phyloP scores from a whole-genome alignment of 805 yeast genomes.

The Teunomyces kruisii region DNA sequence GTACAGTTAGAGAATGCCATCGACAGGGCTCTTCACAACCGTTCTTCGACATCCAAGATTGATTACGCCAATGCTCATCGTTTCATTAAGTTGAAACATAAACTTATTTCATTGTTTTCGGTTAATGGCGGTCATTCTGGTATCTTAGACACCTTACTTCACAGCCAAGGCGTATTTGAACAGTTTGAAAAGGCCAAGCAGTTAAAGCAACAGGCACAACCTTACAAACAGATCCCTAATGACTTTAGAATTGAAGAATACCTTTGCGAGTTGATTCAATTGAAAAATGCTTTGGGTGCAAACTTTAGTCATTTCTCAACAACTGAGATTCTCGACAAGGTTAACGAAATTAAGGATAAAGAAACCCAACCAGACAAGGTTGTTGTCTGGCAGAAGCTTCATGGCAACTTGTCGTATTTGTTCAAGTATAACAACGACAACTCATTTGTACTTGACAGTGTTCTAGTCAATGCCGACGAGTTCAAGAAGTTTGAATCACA shows the following conservation, averaged over 20 bases:
- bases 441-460: conserved; percentile 36
- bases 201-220: background rate
- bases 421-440: conserved; percentile 33
- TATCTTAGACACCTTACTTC: conserved; percentile 55
- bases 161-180: conserved; percentile 37
- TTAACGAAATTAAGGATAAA: conserved; percentile 14
- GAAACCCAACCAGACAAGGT: conserved; percentile 18
- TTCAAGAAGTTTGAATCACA: conserved; percentile 24
- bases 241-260: conserved; percentile 34
- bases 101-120: conserved; percentile 31
- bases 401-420: conserved; percentile 28
- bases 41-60: conserved; percentile 12
- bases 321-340: conserved; percentile 13
- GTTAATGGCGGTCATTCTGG: conserved; percentile 61
- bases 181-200: conserved; percentile 13
- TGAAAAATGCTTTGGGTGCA: conserved; percentile 18
- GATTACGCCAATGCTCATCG: conserved; percentile 11
- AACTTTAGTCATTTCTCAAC: conserved; percentile 16
- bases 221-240: conserved; percentile 33
- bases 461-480: conserved; percentile 26
- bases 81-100: conserved; percentile 16
- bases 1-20: conserved; percentile 15
- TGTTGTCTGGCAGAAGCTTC: conserved; percentile 24
- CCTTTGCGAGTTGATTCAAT: conserved; percentile 25
- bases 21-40: conserved; percentile 13